A percentile compares a stretch with the other conserved stretches of the same genome.
These are phyloP conservation scores for Aspergillus baeticus DNA, from an alignment of 495 filamentous ascomycete genomes.

Conservation along the genomic window DNA sequence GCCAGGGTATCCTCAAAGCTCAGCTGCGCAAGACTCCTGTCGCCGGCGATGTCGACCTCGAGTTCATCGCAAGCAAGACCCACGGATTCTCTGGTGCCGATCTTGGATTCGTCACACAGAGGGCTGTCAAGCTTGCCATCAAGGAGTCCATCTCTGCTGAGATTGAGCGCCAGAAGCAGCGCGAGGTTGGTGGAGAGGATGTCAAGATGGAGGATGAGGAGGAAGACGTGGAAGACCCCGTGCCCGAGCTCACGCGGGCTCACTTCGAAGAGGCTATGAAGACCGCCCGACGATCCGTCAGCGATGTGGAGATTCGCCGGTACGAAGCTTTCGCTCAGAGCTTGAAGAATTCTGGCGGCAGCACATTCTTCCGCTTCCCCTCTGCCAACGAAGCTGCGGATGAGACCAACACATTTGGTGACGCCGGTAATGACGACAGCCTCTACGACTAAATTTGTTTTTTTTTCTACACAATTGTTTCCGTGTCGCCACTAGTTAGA, in stretches of 20 bases:
- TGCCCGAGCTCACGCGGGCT: constrained; percentile 91
- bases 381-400: constrained; percentile 60
- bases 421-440: constrained; percentile 84
- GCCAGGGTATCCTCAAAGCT: constrained; percentile 85
- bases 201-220: constrained; percentile 75
- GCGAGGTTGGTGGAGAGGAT: constrained; percentile 79
- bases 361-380: constrained; percentile 97
- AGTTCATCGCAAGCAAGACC: constrained; percentile 93
- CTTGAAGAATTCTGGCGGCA: constrained; percentile 95
- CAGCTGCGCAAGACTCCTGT: constrained; percentile 99
- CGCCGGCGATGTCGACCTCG: constrained; percentile 78
- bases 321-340: constrained; percentile 99
- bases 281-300: constrained; percentile 87
- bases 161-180: constrained; percentile 84
- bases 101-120: constrained; percentile 98
- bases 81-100: constrained; percentile 99
- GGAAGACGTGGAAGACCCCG: constrained; percentile 82
- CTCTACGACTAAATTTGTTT: constrained; percentile 63
- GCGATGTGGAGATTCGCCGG: constrained; percentile 91
- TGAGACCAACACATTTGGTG: constrained; percentile 65
- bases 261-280: constrained; percentile 99
- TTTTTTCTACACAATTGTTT: constrained; percentile 19
- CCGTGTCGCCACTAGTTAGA: constrained; percentile 24
- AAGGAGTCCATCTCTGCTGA: constrained; percentile 91
- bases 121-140: constrained; percentile 98